Conservation (phyloP, 2,329 filamentous ascomycete genomes). For the Fusarium incarnatum region DNA sequence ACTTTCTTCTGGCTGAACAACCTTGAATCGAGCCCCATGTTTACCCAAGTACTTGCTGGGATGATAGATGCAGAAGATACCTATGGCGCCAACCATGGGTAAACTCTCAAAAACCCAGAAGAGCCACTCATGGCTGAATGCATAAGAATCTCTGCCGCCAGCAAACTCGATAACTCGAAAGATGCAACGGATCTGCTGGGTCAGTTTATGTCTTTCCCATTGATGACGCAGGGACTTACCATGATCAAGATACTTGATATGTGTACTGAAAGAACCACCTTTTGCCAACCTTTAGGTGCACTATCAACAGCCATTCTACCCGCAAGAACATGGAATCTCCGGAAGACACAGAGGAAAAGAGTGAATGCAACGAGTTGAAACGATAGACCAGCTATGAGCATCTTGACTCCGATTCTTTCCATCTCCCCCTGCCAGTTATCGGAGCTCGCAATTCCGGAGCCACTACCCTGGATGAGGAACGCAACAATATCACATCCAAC, state of each 20-base stretch:
- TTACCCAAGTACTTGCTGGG: slow-evolving; percentile 55
- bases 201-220: not conserved
- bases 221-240: slow-evolving; percentile 49
- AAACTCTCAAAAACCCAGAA: slow-evolving; percentile 64
- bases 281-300: slow-evolving; percentile 52
- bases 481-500: slow-evolving; percentile 59
- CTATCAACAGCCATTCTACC: slow-evolving; percentile 34
- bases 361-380: slow-evolving; percentile 57
- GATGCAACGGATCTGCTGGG: slow-evolving; percentile 59
- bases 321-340: slow-evolving; percentile 53
- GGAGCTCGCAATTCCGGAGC: slow-evolving; percentile 57
- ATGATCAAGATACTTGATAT: slow-evolving; percentile 59
- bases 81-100: slow-evolving; percentile 61
- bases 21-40: slow-evolving; percentile 13
- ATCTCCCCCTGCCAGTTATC: slow-evolving; percentile 56
- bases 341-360: slow-evolving; percentile 55
- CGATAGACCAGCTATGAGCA: slow-evolving; percentile 57
- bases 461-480: slow-evolving; percentile 59
- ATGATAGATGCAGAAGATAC: slow-evolving; percentile 62
- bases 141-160: slow-evolving; percentile 62
- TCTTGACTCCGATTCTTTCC: slow-evolving; percentile 54
- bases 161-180: slow-evolving; percentile 66
- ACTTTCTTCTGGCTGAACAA: not conserved
- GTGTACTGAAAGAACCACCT: slow-evolving; percentile 57
- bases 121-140: slow-evolving; percentile 63